These are phyloP conservation scores for Fraxinus ornus DNA, from an alignment of 305 asterid genomes.

Conservation along the genomic window DNA sequence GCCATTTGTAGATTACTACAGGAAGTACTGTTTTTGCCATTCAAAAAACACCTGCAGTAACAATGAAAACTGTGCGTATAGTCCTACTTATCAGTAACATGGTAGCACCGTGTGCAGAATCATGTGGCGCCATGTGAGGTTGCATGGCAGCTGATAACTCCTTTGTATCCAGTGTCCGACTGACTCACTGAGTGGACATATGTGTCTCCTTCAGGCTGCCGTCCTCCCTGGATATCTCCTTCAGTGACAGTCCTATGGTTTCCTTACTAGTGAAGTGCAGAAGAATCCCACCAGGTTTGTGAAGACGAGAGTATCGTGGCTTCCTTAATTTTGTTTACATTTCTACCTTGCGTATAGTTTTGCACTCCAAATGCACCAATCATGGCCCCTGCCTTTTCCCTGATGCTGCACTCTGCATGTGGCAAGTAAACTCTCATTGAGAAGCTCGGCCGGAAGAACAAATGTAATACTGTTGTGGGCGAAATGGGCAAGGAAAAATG, in stretches of 20 bases:
- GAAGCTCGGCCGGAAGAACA: conserved; percentile 22
- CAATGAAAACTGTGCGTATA: not conserved
- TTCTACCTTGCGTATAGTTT: not conserved
- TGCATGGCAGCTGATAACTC: not conserved
- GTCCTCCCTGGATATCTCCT: not conserved
- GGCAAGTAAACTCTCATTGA: conserved; percentile 18
- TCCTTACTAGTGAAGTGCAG: not conserved
- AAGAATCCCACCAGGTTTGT: not conserved
- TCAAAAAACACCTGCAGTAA: not conserved
- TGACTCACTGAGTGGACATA: not conserved
- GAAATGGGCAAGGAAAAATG: conserved; percentile 16
- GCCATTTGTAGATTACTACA: not conserved
- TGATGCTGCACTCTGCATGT: conserved; percentile 17
- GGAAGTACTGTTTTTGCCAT: not conserved
- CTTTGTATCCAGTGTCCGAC: not conserved
- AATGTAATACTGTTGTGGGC: conserved; percentile 17
- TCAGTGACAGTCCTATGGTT: not conserved
- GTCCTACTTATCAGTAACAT: not conserved
- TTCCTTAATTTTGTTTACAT: not conserved
- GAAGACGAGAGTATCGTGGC: not conserved
- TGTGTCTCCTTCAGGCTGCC: not conserved
- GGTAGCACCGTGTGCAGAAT: not conserved
- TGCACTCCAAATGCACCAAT: not conserved
- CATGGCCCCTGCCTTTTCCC: conserved; percentile 24
- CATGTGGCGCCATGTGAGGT: not conserved